phyloP scores from a whole-genome alignment of 805 yeast species.

The Candida ipomoeae region DNA sequence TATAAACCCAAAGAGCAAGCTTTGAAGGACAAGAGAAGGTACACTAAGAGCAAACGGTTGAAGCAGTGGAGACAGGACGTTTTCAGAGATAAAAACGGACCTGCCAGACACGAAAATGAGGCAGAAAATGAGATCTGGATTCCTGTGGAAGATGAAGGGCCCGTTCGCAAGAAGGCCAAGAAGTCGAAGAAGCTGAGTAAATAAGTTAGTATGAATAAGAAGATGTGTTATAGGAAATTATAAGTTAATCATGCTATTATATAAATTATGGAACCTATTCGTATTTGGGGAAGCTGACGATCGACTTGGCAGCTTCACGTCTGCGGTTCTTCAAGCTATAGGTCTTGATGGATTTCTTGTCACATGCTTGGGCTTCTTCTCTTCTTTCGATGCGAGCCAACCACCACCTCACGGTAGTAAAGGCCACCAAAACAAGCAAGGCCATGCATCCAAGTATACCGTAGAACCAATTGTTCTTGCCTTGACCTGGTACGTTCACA shows the following conservation, averaged over 20 bases:
- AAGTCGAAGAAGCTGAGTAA: conserved; percentile 1
- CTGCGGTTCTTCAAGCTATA: conserved; percentile 22
- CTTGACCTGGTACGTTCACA: conserved; percentile 74
- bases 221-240: not conserved
- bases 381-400: conserved; percentile 15
- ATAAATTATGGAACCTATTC: conserved; percentile 16
- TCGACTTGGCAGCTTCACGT: conserved; percentile 34
- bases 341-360: conserved; percentile 22
- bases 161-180: conserved; percentile 4
- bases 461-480: conserved; percentile 38
- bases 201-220: not conserved
- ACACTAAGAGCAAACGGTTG: conserved; percentile 73
- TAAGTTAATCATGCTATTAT: not conserved
- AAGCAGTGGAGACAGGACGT: conserved; percentile 87
- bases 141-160: conserved; percentile 23
- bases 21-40: conserved; percentile 77
- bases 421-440: conserved; percentile 23
- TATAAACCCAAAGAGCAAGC: conserved; percentile 73
- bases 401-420: conserved; percentile 22
- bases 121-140: conserved; percentile 38
- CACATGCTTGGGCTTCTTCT: conserved; percentile 7
- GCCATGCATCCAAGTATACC: conserved; percentile 50
- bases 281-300: conserved; percentile 37
- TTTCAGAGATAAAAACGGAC: conserved; percentile 60
- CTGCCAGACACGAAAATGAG: conserved; percentile 29